Evolutionary conservation across 768 basidiomycete species (phyloP), one percentile per base, ranked within the genome.

Genomic region (Suillus alpinus): DNA sequence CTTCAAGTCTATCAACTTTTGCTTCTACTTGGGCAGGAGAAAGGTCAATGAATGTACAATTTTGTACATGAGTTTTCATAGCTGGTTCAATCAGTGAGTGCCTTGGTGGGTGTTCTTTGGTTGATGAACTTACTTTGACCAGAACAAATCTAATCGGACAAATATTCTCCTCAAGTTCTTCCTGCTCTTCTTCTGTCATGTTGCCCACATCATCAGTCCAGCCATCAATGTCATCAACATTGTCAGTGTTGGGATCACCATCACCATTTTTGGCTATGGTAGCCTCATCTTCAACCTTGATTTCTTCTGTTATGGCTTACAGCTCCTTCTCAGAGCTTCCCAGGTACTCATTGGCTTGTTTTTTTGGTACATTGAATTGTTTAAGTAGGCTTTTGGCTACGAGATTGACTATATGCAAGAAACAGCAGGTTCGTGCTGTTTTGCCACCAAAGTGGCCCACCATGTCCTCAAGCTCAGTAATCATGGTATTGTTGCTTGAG

Each of bases 371-470:
- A 23, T 40, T 36, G 20, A 39, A 56, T 41, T 40, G 20, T 23
- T 51, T 51, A 26, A 51, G 29, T 0, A 77, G 20, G 1, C 62
- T 65, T 52, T 77, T 75, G 0, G 73, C 77, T 3, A 75, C 66
- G 0, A 82, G 63, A 49, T 75, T 76, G 14, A 79, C 39, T 3
- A 79, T 37, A 10, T 37, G 56, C 29, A 57, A 10, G 20, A 57
- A 40, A 29, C 39, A 57, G 12, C 56, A 14, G 20, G 41, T 57
- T 31, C 40, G 18, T 31, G 36, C 20, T 43, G 56, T 40, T 18
- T 43, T 16, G 20, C 56, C 56, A 8, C 29, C 40, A 37, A 57
- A 57, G 20, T 57, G 37, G 36, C 9, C 36, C 10, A 37, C 36
- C 36, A 12, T 10, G 10, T 37, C 36, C 2, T 8, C 36, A 10